Percentiles rank a stretch among this genome's conserved stretches.
These are phyloP conservation scores for Pascua guehoae DNA, from an alignment of 1,284 basidiomycete species.

Conservation along the genomic window DNA sequence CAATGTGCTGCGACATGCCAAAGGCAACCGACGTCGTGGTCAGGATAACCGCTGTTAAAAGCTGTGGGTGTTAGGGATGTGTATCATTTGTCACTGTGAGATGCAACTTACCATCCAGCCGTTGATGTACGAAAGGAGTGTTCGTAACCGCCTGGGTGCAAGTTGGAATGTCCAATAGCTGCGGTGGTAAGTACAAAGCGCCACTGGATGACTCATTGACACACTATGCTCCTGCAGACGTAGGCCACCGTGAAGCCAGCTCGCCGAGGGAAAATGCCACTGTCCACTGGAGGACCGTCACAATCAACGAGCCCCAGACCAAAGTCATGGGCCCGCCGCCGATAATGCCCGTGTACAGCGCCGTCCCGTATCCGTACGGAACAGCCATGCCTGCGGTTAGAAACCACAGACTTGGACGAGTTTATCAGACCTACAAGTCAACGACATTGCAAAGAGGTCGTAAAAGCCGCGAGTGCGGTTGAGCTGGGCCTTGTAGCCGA, in stretches of 20 bases:
- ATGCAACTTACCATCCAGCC: conserved; percentile 7
- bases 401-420: too few relatives aligned
- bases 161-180: conserved; percentile 20
- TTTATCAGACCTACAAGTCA: conserved; percentile 9
- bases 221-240: conserved; percentile 15
- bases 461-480: conserved; percentile 13
- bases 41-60: conserved; percentile 14
- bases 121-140: conserved; percentile 16
- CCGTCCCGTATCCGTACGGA: conserved; percentile 11
- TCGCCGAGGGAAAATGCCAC: conserved; percentile 13
- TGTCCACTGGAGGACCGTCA: conserved; percentile 11
- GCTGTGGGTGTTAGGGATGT: not conserved
- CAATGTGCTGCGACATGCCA: conserved; percentile 15
- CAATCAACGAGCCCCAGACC: conserved; percentile 14
- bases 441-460: conserved; percentile 7
- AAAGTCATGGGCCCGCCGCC: conserved; percentile 14
- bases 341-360: conserved; percentile 7
- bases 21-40: conserved; percentile 12
- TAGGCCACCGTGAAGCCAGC: conserved; percentile 15
- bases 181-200: not conserved
- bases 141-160: conserved; percentile 10
- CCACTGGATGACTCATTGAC: not conserved
- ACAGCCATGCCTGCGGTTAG: conserved; percentile 12
- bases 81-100: too few relatives aligned
- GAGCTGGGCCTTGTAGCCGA: conserved; percentile 17